Evolutionary conservation across 2,329 filamentous ascomycete species (phyloP).

Genomic region (Cercospora zeae-maydis): DNA sequence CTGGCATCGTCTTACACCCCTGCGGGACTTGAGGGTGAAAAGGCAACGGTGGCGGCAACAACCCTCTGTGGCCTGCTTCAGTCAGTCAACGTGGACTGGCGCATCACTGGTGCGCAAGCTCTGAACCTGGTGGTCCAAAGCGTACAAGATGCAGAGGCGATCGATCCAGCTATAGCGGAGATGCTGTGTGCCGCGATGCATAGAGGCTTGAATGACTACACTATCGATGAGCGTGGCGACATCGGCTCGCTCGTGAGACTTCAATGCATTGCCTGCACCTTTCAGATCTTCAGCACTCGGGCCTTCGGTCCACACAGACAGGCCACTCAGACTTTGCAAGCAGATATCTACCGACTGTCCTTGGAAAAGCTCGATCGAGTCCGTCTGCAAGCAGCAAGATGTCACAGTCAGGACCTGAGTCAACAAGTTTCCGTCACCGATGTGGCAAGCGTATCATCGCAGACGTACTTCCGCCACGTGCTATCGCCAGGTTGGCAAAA

Average conservation of each 20-base stretch:
- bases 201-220: constrained; percentile 75
- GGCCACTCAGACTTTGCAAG: constrained; percentile 18
- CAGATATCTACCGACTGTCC: constrained; percentile 60
- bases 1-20: constrained; percentile 20
- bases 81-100: constrained; percentile 42
- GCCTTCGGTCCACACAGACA: constrained; percentile 5
- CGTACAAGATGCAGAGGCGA: neutral
- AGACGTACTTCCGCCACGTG: constrained; percentile 25
- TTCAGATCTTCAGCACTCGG: constrained; percentile 11
- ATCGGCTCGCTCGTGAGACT: constrained; percentile 81
- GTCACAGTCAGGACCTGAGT: constrained; percentile 9
- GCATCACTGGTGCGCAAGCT: constrained; percentile 43
- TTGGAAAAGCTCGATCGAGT: constrained; percentile 90
- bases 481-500: constrained; percentile 18
- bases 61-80: constrained; percentile 33
- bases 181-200: constrained; percentile 31
- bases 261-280: constrained; percentile 67
- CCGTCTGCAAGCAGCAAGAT: constrained; percentile 61
- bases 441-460: constrained; percentile 27
- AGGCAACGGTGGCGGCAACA: constrained; percentile 31
- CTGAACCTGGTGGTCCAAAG: constrained; percentile 32
- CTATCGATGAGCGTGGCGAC: constrained; percentile 82
- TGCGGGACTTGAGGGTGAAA: constrained; percentile 20
- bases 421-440: constrained; percentile 14
- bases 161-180: constrained; percentile 13